Evolutionary conservation across 2,329 filamentous ascomycete genomes (phyloP).

Genomic region (Clonostachys byssicola): DNA sequence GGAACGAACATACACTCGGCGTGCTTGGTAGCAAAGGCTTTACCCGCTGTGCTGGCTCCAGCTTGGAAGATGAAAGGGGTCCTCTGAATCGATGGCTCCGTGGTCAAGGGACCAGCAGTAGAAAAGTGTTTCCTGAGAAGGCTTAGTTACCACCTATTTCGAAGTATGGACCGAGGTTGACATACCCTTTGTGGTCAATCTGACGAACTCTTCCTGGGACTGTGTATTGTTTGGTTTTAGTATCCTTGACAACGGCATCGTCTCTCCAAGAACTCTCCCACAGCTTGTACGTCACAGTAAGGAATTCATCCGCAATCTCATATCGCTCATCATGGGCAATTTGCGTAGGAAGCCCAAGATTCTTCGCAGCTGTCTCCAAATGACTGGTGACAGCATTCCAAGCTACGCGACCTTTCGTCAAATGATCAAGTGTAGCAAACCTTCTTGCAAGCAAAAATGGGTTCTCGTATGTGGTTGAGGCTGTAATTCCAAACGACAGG

Average conservation of each 20-base stretch:
- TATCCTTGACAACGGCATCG: slow-evolving; percentile 21
- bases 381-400: slow-evolving; percentile 50
- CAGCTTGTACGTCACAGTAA: slow-evolving; percentile 38
- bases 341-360: slow-evolving; percentile 35
- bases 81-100: slow-evolving; percentile 37
- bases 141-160: neutral
- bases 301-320: slow-evolving; percentile 39
- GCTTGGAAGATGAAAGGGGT: slow-evolving; percentile 43
- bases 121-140: slow-evolving; percentile 7
- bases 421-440: slow-evolving; percentile 26
- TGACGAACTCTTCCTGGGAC: slow-evolving; percentile 23
- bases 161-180: neutral
- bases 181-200: slow-evolving; percentile 23
- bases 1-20: slow-evolving; percentile 34
- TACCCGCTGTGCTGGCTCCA: slow-evolving; percentile 37
- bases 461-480: slow-evolving; percentile 26
- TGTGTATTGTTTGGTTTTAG: slow-evolving; percentile 18
- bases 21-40: slow-evolving; percentile 27
- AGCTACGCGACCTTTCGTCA: slow-evolving; percentile 25
- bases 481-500: slow-evolving; percentile 28
- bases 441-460: slow-evolving; percentile 24
- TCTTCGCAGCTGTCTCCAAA: slow-evolving; percentile 39
- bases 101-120: slow-evolving; percentile 33
- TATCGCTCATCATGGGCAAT: slow-evolving; percentile 45
- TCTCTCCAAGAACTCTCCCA: slow-evolving; percentile 48